Base-by-base conservation (phyloP, 2,329 filamentous ascomycete species). In the Aspergillus candidus region DNA sequence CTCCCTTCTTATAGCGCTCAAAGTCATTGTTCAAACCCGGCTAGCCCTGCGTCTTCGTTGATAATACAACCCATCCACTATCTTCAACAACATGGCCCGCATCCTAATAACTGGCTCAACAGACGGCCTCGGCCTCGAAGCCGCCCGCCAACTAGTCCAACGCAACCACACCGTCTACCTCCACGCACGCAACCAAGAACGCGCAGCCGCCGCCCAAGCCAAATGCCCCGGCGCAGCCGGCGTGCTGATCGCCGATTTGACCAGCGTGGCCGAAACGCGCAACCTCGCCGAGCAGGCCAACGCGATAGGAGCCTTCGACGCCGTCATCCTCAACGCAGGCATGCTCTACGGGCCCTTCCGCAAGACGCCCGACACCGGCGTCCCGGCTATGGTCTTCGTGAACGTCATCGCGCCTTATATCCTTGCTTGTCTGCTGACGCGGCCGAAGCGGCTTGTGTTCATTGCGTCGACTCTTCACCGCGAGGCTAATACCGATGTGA, bases 381-480 rank as follows among this genome's bases (percentile, higher is more conserved):
- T 76, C 12, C 69, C 74, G 0, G 62, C 65, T 8, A 59, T 77
- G 11, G 72, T 76, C 34, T 70, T 73, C 3, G 74, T 79, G 43
- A 80, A 81, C 55, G 73, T 70, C 0, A 47, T 80, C 1, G 75
- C 77, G 14, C 77, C 78, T 0, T 81, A 79, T 51, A 62, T 80
- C 3, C 62, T 80, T 4, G 70, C 75, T 0, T 71, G 66, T 27
- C 58, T 78, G 7, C 68, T 80, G 50, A 57, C 63, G 2, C 65
- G 60, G 32, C 76, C 77, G 3, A 74, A 71, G 49, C 61, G 75
- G 8, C 57, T 79, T 12, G 59, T 80, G 1, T 79, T 73, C 47
- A 58, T 80, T n/a, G 72, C 67, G 8, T 76, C 72, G 0, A 58
- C 62, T 11, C 59, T 78, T 60, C 77, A 80, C 52, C 54, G 54